Conservation (phyloP, 2,329 filamentous ascomycete genomes). For the Stachybotrys chlorohalonatus region DNA sequence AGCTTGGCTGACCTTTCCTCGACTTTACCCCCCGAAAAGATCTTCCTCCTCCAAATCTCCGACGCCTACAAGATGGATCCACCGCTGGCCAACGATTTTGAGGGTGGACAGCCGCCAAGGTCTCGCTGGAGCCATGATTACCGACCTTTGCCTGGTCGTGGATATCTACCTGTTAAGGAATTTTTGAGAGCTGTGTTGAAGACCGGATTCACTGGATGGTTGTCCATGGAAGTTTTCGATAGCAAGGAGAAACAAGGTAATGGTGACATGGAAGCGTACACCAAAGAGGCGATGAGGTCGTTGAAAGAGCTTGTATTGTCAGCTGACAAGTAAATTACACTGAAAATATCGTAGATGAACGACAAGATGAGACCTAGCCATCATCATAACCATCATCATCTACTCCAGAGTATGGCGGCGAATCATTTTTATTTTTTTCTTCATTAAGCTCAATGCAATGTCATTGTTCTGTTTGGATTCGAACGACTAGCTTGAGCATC, state of each 20-base stretch:
- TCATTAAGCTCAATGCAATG: too few species aligned
- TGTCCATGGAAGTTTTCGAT: neutral
- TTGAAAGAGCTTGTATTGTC: neutral
- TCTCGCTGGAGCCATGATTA: conserved; percentile 65
- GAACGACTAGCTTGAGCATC: too few species aligned
- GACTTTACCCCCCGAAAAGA: conserved; percentile 58
- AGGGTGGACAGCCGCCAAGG: conserved; percentile 48
- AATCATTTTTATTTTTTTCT: too few species aligned
- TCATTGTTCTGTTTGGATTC: too few species aligned
- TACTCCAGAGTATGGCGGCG: too few species aligned
- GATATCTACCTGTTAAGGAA: neutral
- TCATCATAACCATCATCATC: too few species aligned
- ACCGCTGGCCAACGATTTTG: conserved; percentile 45
- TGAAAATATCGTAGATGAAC: too few species aligned
- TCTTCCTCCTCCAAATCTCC: conserved; percentile 65
- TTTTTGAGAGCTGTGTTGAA: neutral
- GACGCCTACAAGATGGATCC: conserved; percentile 59
- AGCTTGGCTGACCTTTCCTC: conserved; percentile 47
- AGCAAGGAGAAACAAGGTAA: neutral
- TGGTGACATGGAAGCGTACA: neutral
- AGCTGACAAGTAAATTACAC: neutral
- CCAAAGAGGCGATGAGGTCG: neutral
- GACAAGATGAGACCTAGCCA: too few species aligned
- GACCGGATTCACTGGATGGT: neutral
- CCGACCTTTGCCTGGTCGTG: conserved; percentile 54